A percentile compares a stretch with the other conserved stretches of the same genome.
These are phyloP conservation scores for Lepiota subincarnata DNA, from an alignment of 768 basidiomycete genomes.

Conservation along the genomic window DNA sequence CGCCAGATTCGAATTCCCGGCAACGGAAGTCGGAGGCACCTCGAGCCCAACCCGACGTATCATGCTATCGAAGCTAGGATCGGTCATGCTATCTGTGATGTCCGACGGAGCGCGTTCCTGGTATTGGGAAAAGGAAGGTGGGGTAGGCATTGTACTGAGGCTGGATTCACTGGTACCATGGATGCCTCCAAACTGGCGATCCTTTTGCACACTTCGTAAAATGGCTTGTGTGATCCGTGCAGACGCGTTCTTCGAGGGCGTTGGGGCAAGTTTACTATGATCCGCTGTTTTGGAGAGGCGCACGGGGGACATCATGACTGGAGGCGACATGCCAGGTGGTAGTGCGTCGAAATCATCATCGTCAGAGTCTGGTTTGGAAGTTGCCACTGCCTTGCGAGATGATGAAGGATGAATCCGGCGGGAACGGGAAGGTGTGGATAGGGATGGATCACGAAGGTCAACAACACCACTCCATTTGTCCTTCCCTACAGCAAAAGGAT, in stretches of 20 bases:
- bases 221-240: slow-evolving; percentile 63
- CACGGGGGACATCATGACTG: slow-evolving; percentile 53
- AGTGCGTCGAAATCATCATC: slow-evolving; percentile 51
- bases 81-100: slow-evolving; percentile 43
- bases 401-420: slow-evolving; percentile 28
- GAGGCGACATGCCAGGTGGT: slow-evolving; percentile 58
- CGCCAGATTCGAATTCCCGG: slow-evolving; percentile 22
- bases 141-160: slow-evolving; percentile 64
- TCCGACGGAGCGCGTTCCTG: slow-evolving; percentile 38
- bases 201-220: slow-evolving; percentile 48
- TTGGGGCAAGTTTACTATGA: slow-evolving; percentile 40
- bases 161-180: slow-evolving; percentile 46
- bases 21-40: slow-evolving; percentile 27
- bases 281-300: slow-evolving; percentile 30
- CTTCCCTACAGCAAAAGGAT: slow-evolving; percentile 48
- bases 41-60: slow-evolving; percentile 58
- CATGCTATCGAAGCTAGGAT: slow-evolving; percentile 65
- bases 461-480: slow-evolving; percentile 70
- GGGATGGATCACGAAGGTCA: slow-evolving; percentile 57
- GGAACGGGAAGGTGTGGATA: slow-evolving; percentile 37
- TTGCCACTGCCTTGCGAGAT: slow-evolving; percentile 13
- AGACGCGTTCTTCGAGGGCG: slow-evolving; percentile 71
- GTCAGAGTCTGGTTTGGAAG: slow-evolving; percentile 25
- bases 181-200: slow-evolving; percentile 22
- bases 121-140: slow-evolving; percentile 71